Base-by-base conservation (phyloP, 139 green algal species). In the Yamagishiella unicocca region DNA sequence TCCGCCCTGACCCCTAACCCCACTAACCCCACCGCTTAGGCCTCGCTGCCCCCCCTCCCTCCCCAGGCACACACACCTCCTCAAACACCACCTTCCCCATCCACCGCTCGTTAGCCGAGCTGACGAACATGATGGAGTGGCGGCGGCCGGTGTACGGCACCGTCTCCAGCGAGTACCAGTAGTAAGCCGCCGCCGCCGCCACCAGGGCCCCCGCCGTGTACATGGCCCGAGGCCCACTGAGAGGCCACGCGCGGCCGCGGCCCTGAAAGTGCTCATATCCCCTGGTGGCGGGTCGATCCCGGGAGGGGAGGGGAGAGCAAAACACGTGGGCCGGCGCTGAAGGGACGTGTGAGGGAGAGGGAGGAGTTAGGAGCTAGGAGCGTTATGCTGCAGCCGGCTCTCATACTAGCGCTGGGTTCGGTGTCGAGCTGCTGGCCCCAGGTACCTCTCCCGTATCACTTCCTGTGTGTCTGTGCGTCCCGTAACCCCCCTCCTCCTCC, bases 41-140 rank as follows among this genome's bases (percentile, higher is more conserved):
- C n/a, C n/a, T n/a, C n/a, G n/a, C 9, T 45, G n/a, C n/a, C 70
- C 45, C 43, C 43, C 37, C 68, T 24, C 43, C 66, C 8, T 72
- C 45, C 25, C 58, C 24, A n/a, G n/a, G n/a, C n/a, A n/a, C n/a
- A 55, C 64, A 6, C 37, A 89, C 88, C 68, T 88, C 38, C 37
- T 92, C 54, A 17, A 89, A 92, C 5, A 87, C 14, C 21, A 45
- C 7, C 71, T 80, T 62, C 3, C 89, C 89, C 89, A 92, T 84
- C 31, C 38, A 78, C 61, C 72, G 40, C 79, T 92, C 89, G 24
- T 75, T 66, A 21, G 29, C 9, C 17, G 25, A 4, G 10, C 76
- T 84, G 50, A 92, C 83, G 35, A 92, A 71, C 84, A 92, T 85
- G 61, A 92, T 92, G 70, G 78, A 61, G 61, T 90, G 89, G 25